Evolutionary conservation across 305 asterid genomes (phyloP).

Genomic region (Solanum chacoense): DNA sequence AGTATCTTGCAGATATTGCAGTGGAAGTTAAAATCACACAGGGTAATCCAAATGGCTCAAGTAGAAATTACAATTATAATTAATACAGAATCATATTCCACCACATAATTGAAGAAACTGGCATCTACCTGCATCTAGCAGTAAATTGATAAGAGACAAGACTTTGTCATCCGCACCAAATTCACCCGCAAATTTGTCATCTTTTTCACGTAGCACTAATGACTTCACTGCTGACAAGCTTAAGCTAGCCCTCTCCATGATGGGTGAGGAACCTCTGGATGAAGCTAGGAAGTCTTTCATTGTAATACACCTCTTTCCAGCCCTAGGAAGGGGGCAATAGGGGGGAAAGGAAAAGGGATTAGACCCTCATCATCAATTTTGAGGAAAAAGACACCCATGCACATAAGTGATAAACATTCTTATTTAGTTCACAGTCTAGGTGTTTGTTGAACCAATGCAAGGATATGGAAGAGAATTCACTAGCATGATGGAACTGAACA

Average conservation of each 20-base stretch:
- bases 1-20: slow-evolving; percentile 81
- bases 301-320: slow-evolving; percentile 54
- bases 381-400: background rate
- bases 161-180: slow-evolving; percentile 79
- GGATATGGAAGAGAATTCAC: background rate
- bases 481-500: background rate
- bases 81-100: background rate
- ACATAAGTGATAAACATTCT: background rate
- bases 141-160: slow-evolving; percentile 50
- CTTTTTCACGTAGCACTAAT: slow-evolving; percentile 83
- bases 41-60: slow-evolving; percentile 18
- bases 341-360: background rate
- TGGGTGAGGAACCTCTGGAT: slow-evolving; percentile 84
- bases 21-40: slow-evolving; percentile 54
- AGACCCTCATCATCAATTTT: background rate
- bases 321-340: slow-evolving; percentile 25
- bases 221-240: slow-evolving; percentile 90
- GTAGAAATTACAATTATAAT: background rate
- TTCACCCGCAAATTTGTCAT: slow-evolving; percentile 63
- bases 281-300: slow-evolving; percentile 76
- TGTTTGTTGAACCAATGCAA: background rate
- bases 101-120: slow-evolving; percentile 30
- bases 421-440: background rate
- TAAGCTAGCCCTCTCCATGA: slow-evolving; percentile 85
- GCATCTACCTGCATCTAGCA: slow-evolving; percentile 81